phyloP scores from a whole-genome alignment of 176 grass and related monocot genomes.

The Ananas comosus region DNA sequence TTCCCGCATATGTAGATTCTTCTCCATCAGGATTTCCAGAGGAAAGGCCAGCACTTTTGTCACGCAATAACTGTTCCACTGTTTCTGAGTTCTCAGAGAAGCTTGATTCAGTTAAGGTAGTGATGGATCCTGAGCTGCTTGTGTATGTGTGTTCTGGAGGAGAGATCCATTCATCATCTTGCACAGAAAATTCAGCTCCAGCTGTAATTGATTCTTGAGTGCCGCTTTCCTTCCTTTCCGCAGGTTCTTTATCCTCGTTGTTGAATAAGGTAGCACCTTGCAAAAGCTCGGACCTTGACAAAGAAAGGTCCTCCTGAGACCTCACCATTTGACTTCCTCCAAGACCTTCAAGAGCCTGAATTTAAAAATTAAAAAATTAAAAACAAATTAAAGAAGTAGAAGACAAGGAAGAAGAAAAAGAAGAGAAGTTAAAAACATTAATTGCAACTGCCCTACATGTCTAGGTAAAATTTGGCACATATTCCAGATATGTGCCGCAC shows the following conservation, averaged over 20 bases:
- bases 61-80: slow-evolving; percentile 25
- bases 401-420: too few relatives aligned
- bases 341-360: slow-evolving; percentile 85
- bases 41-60: slow-evolving; percentile 4
- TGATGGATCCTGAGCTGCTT: slow-evolving; percentile 48
- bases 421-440: too few relatives aligned
- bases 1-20: slow-evolving; percentile 17
- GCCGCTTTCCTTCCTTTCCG: slow-evolving; percentile 29
- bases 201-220: slow-evolving; percentile 32
- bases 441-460: too few relatives aligned
- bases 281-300: slow-evolving; percentile 56
- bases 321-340: slow-evolving; percentile 67
- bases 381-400: too few relatives aligned
- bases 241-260: slow-evolving; percentile 43
- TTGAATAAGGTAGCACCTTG: slow-evolving; percentile 42
- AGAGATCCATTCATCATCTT: slow-evolving; percentile 88
- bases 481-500: too few relatives aligned
- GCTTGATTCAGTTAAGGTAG: slow-evolving; percentile 37
- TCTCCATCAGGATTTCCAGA: slow-evolving; percentile 11
- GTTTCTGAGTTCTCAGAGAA: slow-evolving; percentile 33
- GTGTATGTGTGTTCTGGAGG: slow-evolving; percentile 79
- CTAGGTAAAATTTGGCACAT: too few relatives aligned
- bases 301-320: slow-evolving; percentile 58
- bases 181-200: slow-evolving; percentile 25
- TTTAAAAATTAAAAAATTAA: slow-evolving; percentile 5